These are phyloP conservation scores for Aspergillus pseudoterreus DNA, from an alignment of 2,329 filamentous ascomycete genomes.

Conservation along the genomic window DNA sequence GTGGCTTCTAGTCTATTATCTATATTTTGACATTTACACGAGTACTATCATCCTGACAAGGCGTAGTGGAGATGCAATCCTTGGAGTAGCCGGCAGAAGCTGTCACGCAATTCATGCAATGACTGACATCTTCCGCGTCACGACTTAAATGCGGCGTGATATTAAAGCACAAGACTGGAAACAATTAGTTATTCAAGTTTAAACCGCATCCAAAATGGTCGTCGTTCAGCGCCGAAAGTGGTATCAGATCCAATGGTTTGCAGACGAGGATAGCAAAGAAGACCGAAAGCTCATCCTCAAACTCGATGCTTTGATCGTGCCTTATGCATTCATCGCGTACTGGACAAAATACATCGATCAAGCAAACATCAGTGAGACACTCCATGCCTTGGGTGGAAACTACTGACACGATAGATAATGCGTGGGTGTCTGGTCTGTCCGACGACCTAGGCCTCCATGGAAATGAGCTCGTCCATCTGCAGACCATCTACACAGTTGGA, in stretches of 20 bases:
- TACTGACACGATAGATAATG: conserved; percentile 43
- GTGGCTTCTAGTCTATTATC: no score
- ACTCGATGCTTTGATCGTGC: conserved; percentile 54
- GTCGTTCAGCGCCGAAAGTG: neutral
- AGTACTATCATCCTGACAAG: no score
- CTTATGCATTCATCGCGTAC: conserved; percentile 54
- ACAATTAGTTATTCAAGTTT: neutral
- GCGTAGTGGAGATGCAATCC: no score
- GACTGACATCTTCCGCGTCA: neutral
- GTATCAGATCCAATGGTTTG: conserved; percentile 43
- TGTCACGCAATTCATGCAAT: neutral
- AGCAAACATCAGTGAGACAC: conserved; percentile 48
- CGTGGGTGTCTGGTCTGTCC: conserved; percentile 53
- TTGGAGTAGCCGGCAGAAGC: neutral
- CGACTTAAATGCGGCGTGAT: neutral
- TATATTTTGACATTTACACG: no score
- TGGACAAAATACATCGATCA: conserved; percentile 58
- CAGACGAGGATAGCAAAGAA: conserved; percentile 47
- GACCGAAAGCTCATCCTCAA: conserved; percentile 54
- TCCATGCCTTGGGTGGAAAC: neutral
- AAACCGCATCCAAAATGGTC: neutral
- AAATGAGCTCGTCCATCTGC: conserved; percentile 54
- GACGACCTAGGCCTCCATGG: conserved; percentile 51
- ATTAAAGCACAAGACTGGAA: neutral
- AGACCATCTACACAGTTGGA: conserved; percentile 52